Conservation (phyloP, 1,284 basidiomycete species). For the Malassezia vespertilionis region DNA sequence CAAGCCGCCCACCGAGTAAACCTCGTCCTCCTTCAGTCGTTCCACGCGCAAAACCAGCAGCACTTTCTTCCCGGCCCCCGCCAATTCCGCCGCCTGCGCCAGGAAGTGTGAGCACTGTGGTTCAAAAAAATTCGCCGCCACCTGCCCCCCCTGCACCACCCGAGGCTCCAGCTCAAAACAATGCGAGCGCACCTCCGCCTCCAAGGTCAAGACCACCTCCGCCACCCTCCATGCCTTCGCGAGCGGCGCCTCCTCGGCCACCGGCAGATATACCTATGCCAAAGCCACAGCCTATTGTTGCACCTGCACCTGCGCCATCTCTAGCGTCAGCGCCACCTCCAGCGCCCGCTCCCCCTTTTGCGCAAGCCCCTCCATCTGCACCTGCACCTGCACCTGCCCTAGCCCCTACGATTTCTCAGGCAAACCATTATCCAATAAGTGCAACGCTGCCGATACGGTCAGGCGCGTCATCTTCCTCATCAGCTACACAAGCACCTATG, state of each 20-base stretch:
- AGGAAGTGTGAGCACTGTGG: no score
- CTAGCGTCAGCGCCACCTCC: neutral
- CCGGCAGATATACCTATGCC: neutral
- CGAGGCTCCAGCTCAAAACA: neutral
- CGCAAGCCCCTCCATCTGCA: neutral
- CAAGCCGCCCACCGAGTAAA: neutral
- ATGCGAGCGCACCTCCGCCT: slow-evolving; percentile 5
- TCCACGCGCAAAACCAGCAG: slow-evolving; percentile 14
- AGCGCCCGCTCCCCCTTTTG: slow-evolving; percentile 1
- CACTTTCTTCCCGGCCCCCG: slow-evolving; percentile 3
- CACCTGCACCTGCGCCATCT: slow-evolving; percentile 7
- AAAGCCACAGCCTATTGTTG: neutral
- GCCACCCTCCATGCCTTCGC: slow-evolving; percentile 14
- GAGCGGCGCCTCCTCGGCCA: slow-evolving; percentile 15
- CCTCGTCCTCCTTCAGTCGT: slow-evolving; percentile 9
- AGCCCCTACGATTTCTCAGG: slow-evolving; percentile 3
- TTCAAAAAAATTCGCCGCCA: no score
- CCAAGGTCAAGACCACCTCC: slow-evolving; percentile 8
- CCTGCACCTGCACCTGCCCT: slow-evolving; percentile 9
- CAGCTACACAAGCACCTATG: no score
- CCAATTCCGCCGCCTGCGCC: slow-evolving; percentile 7
- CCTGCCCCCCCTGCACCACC: neutral
- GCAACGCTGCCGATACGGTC: no score
- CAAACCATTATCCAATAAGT: no score
- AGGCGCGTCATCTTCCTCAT: no score